phyloP scores from a whole-genome alignment of 495 filamentous ascomycete species.

The Lineolata rhizophorae region DNA sequence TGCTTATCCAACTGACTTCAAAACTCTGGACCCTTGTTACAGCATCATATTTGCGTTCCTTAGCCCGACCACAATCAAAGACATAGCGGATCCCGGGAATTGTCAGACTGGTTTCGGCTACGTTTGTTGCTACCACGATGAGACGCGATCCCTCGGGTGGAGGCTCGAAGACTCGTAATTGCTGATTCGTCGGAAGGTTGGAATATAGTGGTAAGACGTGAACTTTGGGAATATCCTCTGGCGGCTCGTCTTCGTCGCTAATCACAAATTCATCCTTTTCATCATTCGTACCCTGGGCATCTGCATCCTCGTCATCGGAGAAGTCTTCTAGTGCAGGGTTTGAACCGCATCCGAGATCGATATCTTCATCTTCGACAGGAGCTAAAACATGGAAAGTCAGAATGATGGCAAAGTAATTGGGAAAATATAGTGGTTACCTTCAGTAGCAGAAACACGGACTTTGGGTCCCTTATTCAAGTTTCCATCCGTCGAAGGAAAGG shows the following conservation, averaged over 20 bases:
- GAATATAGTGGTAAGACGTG: slow-evolving; percentile 87
- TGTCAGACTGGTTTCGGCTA: slow-evolving; percentile 90
- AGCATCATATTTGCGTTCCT: slow-evolving; percentile 72
- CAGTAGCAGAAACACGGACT: slow-evolving; percentile 51
- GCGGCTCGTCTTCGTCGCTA: neutral
- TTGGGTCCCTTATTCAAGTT: slow-evolving; percentile 31
- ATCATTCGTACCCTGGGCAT: slow-evolving; percentile 24
- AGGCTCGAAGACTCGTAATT: slow-evolving; percentile 78
- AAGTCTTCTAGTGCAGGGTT: slow-evolving; percentile 6
- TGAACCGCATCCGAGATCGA: slow-evolving; percentile 46
- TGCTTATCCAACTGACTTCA: slow-evolving; percentile 89
- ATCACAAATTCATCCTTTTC: no score
- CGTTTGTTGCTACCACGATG: slow-evolving; percentile 86
- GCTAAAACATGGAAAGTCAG: slow-evolving; percentile 20
- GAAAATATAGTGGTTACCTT: no score
- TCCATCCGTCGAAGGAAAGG: slow-evolving; percentile 37
- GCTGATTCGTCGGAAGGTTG: slow-evolving; percentile 78
- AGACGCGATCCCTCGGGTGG: slow-evolving; percentile 68
- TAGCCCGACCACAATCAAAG: slow-evolving; percentile 80
- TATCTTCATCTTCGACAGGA: slow-evolving; percentile 66
- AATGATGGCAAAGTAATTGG: no score
- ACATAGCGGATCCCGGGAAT: slow-evolving; percentile 94
- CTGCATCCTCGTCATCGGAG: slow-evolving; percentile 22
- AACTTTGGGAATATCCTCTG: slow-evolving; percentile 31
- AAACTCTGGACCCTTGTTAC: slow-evolving; percentile 85